phyloP scores from a whole-genome alignment of 257 asterid species.

The Catharanthus roseus region DNA sequence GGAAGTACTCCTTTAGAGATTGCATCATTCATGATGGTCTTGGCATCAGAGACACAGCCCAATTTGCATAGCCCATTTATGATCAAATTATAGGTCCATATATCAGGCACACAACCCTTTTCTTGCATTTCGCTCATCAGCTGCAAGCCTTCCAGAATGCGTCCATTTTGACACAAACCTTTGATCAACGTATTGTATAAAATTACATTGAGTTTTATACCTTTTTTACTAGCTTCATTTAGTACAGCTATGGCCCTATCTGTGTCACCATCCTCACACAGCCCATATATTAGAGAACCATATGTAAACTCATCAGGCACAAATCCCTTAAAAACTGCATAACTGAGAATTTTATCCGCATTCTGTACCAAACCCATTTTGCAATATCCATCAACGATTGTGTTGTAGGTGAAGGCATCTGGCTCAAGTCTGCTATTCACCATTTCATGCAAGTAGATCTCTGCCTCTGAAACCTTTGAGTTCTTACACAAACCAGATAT shows the following conservation, averaged over 20 bases:
- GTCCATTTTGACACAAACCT: conserved; percentile 64
- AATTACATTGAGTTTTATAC: conserved; percentile 47
- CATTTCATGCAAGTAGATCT: conserved; percentile 68
- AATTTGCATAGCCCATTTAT: conserved; percentile 76
- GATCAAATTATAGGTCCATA: conserved; percentile 78
- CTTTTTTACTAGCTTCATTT: conserved; percentile 48
- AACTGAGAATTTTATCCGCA: conserved; percentile 56
- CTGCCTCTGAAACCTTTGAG: conserved; percentile 69
- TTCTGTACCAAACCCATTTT: conserved; percentile 55
- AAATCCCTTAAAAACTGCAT: conserved; percentile 72
- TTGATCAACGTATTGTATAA: conserved; percentile 63
- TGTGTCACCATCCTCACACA: conserved; percentile 66
- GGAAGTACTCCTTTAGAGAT: conserved; percentile 58
- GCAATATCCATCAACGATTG: conserved; percentile 76
- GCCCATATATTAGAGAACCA: conserved; percentile 63
- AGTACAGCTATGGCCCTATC: conserved; percentile 55
- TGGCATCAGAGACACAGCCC: conserved; percentile 75
- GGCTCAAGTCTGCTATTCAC: conserved; percentile 67
- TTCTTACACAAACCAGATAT: conserved; percentile 81
- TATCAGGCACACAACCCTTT: conserved; percentile 60
- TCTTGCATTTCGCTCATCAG: conserved; percentile 69
- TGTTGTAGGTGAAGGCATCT: conserved; percentile 75
- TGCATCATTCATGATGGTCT: conserved; percentile 51
- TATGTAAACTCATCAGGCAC: conserved; percentile 78
- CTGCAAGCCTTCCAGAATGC: conserved; percentile 62